Percentiles rank a stretch among this genome's conserved stretches.
phyloP scores from a whole-genome alignment of 192 early-diverging fungal genomes.

The Coemansia sp. region DNA sequence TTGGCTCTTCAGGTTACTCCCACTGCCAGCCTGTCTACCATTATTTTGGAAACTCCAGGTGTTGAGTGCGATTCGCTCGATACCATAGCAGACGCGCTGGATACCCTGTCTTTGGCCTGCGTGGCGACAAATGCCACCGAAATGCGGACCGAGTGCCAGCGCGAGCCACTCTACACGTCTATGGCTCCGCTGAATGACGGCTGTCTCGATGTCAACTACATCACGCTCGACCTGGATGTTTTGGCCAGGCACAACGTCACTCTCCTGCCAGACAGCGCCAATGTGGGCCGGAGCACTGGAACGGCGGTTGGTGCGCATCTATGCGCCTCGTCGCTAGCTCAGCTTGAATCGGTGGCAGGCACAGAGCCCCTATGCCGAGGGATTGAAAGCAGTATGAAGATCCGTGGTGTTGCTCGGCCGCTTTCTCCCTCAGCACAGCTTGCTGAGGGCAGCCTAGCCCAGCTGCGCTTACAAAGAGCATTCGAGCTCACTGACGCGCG shows the following conservation, averaged over 20 bases:
- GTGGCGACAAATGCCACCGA: slow-evolving; percentile 3
- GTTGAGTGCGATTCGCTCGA: slow-evolving; percentile 11
- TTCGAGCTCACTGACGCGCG: slow-evolving; percentile 9
- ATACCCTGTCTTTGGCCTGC: slow-evolving; percentile 26
- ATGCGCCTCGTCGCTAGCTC: not conserved
- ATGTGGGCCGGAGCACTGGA: not conserved
- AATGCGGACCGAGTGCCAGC: slow-evolving; percentile 12
- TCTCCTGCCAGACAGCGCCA: slow-evolving; percentile 21
- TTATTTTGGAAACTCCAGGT: not conserved
- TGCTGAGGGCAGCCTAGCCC: not conserved
- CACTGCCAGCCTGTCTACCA: not conserved
- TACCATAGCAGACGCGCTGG: slow-evolving; percentile 9
- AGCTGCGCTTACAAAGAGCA: not conserved
- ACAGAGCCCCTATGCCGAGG: not conserved
- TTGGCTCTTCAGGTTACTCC: not conserved
- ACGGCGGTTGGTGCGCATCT: slow-evolving; percentile 10
- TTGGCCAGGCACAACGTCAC: slow-evolving; percentile 17
- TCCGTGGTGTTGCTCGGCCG: not conserved
- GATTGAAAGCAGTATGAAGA: not conserved
- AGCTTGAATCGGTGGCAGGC: not conserved
- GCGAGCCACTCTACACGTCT: slow-evolving; percentile 29
- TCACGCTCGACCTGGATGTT: slow-evolving; percentile 27
- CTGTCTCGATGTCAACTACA: slow-evolving; percentile 41
- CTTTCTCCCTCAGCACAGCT: not conserved
- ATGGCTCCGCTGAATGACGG: slow-evolving; percentile 28